A percentile compares a stretch with the other conserved stretches of the same genome.
phyloP scores from a whole-genome alignment of 1,139 yeast genomes.

The Trichomonascaceae sp. region DNA sequence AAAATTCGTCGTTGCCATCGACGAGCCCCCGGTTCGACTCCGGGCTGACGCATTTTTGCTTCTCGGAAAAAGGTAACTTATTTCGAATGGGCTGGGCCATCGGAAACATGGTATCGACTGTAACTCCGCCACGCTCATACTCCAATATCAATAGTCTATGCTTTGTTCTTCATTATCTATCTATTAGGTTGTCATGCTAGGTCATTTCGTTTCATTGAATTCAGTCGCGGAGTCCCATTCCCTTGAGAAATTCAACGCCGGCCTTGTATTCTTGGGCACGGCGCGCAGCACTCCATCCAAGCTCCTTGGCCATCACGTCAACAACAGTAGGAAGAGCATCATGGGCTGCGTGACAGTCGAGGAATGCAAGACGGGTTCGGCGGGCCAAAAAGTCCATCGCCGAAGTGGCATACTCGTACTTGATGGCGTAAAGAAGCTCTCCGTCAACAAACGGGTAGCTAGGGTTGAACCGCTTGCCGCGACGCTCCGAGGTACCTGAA shows the following conservation, averaged over 20 bases:
- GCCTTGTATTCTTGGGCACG: slow-evolving; percentile 37
- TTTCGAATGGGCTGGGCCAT: too few species aligned
- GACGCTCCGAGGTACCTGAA: slow-evolving; percentile 15
- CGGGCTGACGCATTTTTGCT: slow-evolving; percentile 45
- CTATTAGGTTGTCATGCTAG: too few species aligned
- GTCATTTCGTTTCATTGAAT: too few species aligned
- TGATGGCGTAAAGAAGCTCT: slow-evolving; percentile 71
- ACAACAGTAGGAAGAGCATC: slow-evolving; percentile 76
- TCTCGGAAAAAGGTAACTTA: too few species aligned
- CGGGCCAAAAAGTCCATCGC: slow-evolving; percentile 87
- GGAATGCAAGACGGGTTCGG: slow-evolving; percentile 85
- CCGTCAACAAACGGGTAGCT: slow-evolving; percentile 89
- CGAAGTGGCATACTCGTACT: slow-evolving; percentile 76
- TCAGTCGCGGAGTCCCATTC: slow-evolving; percentile 27
- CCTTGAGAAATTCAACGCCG: slow-evolving; percentile 25
- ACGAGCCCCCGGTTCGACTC: slow-evolving; percentile 46
- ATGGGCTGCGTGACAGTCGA: slow-evolving; percentile 77
- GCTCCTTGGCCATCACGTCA: slow-evolving; percentile 69
- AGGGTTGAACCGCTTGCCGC: slow-evolving; percentile 30
- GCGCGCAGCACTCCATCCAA: slow-evolving; percentile 56
- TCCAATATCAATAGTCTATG: too few species aligned
- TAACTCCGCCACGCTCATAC: too few species aligned
- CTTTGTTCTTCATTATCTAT: too few species aligned
- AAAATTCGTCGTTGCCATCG: slow-evolving; percentile 42
- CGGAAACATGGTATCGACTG: too few species aligned